Base-by-base conservation (phyloP, 192 early-diverging fungal species). In the Umbelopsis vinacea region DNA sequence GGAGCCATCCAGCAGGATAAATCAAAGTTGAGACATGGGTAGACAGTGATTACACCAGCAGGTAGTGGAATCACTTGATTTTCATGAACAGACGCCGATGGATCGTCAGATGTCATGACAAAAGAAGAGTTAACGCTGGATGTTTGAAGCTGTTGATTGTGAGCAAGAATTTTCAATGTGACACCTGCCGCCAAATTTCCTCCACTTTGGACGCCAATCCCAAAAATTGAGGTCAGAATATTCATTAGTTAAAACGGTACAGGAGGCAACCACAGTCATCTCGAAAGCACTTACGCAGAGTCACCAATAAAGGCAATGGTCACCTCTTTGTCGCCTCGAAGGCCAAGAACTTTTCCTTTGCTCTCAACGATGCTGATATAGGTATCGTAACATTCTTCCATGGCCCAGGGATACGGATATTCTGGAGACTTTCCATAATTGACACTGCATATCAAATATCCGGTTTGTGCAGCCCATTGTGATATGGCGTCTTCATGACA, bases 381-480 rank as follows among this genome's bases (percentile, higher is more conserved):
- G 17, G 93, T 86, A 71, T 95, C 96, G 81, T 93, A 97, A 75
- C 94, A 95, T 74, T 98, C 94, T 67, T 97, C 90, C 23, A 97
- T 76, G 0, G 91, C 93, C 57, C 87, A 93, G 1, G 97, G 97
- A 73, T 94, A 99, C n/a, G 97, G 97, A 63, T 87, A 88, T 79
- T 97, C 97, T 43, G 96, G 97, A 8, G 95, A 94, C 79, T 98
- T 98, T 63, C 92, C 94, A 68, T 98, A 98, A 72, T 98, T 89
- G 52, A 98, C 83, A 67, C 89, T 89, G 35, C 95, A 74, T 12
- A 98, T 88, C 2, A 94, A 91, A 0, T 92, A 74, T 11, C 83
- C 80, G 2, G 91, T 92, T 43, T 82, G 80, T 23, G 84, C 81
- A n/a, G 96, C 94, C 92, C 92, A 97, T 2, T 79, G 80, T 33